Percentiles rank a stretch among this genome's conserved stretches.
Conservation (phyloP, 2,329 filamentous ascomycete species). For the Phialophora chinensis region DNA sequence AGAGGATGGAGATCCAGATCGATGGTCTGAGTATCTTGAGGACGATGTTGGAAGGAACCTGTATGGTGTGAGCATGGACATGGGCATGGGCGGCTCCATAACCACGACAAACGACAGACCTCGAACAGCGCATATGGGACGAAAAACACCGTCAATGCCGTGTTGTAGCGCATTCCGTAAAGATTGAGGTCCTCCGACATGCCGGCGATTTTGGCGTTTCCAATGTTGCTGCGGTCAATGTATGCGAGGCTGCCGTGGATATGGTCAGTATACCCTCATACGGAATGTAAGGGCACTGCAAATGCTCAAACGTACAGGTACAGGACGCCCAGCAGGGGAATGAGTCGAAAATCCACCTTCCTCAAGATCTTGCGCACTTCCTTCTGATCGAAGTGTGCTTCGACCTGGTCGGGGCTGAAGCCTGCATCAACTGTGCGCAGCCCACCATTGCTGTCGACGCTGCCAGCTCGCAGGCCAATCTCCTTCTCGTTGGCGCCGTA, state of each 20-base stretch:
- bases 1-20: constrained; percentile 60
- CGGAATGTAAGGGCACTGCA: neutral
- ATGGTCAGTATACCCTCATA: neutral
- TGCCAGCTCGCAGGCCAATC: constrained; percentile 7
- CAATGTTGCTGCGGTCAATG: constrained; percentile 49
- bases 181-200: constrained; percentile 41
- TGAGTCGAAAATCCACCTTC: constrained; percentile 27
- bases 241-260: constrained; percentile 24
- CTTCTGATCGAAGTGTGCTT: constrained; percentile 11
- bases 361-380: constrained; percentile 15
- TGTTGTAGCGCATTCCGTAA: constrained; percentile 45
- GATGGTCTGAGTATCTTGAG: constrained; percentile 57
- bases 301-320: constrained; percentile 28
- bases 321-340: constrained; percentile 24
- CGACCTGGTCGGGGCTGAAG: constrained; percentile 15
- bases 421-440: constrained; percentile 19
- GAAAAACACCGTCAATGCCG: constrained; percentile 51
- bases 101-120: neutral
- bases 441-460: neutral
- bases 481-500: constrained; percentile 22
- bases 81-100: neutral
- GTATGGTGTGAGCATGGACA: neutral
- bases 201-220: constrained; percentile 47
- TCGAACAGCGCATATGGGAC: constrained; percentile 49
- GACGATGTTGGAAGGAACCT: constrained; percentile 50